Evolutionary conservation across 179 eudicot species (phyloP).

Genomic region (Spergularia azorica): DNA sequence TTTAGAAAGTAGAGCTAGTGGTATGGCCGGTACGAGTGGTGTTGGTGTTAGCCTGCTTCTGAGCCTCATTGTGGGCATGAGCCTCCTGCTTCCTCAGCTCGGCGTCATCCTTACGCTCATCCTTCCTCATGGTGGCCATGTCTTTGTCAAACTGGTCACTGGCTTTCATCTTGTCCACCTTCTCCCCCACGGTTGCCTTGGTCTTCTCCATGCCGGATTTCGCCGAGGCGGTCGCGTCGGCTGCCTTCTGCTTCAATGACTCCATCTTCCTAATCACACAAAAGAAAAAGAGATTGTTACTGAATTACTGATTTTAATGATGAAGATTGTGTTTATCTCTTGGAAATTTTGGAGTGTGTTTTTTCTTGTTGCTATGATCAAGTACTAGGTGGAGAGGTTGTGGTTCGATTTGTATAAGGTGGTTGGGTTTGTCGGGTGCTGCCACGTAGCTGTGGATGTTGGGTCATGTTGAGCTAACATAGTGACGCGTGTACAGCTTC

Average conservation of each 20-base stretch:
- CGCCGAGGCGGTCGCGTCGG: constrained; percentile 56
- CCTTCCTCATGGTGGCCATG: constrained; percentile 49
- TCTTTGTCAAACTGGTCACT: constrained; percentile 48
- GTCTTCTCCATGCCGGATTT: constrained; percentile 68
- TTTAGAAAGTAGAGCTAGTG: constrained; percentile 21
- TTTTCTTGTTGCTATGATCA: not conserved
- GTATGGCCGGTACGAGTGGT: constrained; percentile 29
- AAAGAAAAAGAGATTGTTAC: not conserved
- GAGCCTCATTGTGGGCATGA: constrained; percentile 43
- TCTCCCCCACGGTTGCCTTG: constrained; percentile 61
- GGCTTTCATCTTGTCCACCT: constrained; percentile 52
- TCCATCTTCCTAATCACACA: constrained; percentile 31
- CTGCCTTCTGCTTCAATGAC: constrained; percentile 60
- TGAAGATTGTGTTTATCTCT: too few relatives aligned
- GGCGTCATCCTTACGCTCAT: constrained; percentile 43
- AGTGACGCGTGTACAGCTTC: not conserved
- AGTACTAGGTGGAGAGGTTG: not conserved
- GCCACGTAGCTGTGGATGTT: not conserved
- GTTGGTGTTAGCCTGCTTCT: constrained; percentile 23
- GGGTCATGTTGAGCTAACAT: not conserved
- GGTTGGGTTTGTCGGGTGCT: not conserved
- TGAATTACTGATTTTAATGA: too few relatives aligned
- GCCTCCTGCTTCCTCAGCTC: constrained; percentile 52
- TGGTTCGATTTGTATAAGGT: constrained; percentile 6
- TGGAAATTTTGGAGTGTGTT: not conserved